Conservation (phyloP, 352 stramenopile species). For the Thraustochytrium sp. region DNA sequence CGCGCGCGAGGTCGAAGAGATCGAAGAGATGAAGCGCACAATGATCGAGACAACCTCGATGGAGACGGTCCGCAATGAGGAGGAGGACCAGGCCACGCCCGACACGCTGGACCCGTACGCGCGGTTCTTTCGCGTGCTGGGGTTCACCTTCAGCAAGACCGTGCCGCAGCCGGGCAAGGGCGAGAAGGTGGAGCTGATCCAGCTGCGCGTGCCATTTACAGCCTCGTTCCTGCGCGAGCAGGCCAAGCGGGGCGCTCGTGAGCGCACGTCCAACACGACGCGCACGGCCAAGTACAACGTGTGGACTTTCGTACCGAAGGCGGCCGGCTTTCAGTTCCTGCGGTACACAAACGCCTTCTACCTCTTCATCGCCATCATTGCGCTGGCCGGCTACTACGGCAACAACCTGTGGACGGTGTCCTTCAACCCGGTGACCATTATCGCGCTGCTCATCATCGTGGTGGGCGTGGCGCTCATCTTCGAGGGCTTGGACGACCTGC, state of each 20-base stretch:
- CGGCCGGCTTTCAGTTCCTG: slow-evolving; percentile 9
- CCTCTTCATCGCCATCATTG: slow-evolving; percentile 34
- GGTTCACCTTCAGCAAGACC: neutral
- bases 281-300: slow-evolving; percentile 35
- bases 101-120: neutral
- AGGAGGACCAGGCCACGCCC: neutral
- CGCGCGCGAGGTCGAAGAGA: no score
- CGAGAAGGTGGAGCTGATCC: slow-evolving; percentile 8
- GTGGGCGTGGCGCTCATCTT: slow-evolving; percentile 31
- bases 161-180: slow-evolving; percentile 15
- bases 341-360: slow-evolving; percentile 32
- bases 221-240: neutral
- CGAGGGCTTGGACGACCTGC: slow-evolving; percentile 13
- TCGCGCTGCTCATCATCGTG: slow-evolving; percentile 31
- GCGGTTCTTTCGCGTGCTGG: neutral
- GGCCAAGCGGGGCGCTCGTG: neutral
- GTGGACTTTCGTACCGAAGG: slow-evolving; percentile 30
- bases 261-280: neutral
- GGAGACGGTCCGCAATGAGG: neutral
- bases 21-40: no score
- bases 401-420: slow-evolving; percentile 30
- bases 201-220: slow-evolving; percentile 20
- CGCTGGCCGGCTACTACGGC: slow-evolving; percentile 2
- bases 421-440: slow-evolving; percentile 35
- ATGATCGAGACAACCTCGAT: neutral